Conservation (phyloP, 768 basidiomycete genomes). For the Scleroderma bovista region DNA sequence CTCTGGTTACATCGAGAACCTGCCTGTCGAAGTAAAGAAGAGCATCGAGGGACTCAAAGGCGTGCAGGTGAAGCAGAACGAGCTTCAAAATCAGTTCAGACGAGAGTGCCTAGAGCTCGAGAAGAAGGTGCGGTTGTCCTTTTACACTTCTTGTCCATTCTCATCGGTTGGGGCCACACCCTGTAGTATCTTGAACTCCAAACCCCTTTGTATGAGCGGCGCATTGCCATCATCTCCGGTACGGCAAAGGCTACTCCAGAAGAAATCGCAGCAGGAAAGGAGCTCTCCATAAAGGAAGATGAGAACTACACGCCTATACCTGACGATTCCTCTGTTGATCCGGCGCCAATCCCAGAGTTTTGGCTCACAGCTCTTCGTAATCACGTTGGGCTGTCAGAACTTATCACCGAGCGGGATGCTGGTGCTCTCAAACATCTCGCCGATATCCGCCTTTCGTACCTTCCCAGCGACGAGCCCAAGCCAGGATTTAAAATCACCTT, state of each 20-base stretch:
- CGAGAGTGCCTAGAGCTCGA: constrained; percentile 92
- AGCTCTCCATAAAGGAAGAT: constrained; percentile 70
- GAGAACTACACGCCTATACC: constrained; percentile 60
- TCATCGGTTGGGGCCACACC: constrained; percentile 7
- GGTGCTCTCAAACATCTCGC: constrained; percentile 76
- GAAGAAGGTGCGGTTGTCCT: constrained; percentile 65
- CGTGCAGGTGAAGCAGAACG: constrained; percentile 85
- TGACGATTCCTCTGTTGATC: constrained; percentile 40
- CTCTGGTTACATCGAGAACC: constrained; percentile 90
- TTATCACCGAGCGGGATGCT: constrained; percentile 92
- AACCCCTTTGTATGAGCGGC: constrained; percentile 82
- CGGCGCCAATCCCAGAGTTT: constrained; percentile 77
- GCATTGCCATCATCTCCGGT: constrained; percentile 79
- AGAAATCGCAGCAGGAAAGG: constrained; percentile 79
- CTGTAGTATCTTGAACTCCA: constrained; percentile 68
- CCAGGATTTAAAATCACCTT: constrained; percentile 93
- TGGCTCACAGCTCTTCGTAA: constrained; percentile 97
- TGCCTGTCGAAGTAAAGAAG: constrained; percentile 75
- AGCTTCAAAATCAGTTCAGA: constrained; percentile 89
- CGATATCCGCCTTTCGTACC: constrained; percentile 79
- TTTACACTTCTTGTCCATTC: constrained; percentile 7
- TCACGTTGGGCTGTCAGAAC: constrained; percentile 77
- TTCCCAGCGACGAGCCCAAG: constrained; percentile 55
- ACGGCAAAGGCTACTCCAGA: constrained; percentile 64
- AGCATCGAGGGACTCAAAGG: constrained; percentile 92